Percentiles rank a stretch among this genome's conserved stretches.
These are phyloP conservation scores for Dissophora ornata DNA, from an alignment of 192 early-diverging fungal species.

Conservation along the genomic window DNA sequence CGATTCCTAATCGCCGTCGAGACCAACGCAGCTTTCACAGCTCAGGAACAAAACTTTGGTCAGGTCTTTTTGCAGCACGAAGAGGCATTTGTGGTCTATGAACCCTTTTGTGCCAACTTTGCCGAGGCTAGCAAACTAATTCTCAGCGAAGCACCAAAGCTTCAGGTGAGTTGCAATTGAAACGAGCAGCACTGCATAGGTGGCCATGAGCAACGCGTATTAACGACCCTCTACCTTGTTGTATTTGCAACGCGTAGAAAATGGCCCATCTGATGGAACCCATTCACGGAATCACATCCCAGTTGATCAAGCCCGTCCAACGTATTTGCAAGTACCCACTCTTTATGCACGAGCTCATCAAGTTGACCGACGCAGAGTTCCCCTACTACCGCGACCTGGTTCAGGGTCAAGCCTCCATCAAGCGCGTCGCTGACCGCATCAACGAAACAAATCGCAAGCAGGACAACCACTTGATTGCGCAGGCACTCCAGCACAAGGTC, in stretches of 20 bases:
- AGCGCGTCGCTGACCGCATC: conserved; percentile 86
- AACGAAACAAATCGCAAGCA: conserved; percentile 93
- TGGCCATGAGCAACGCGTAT: not conserved
- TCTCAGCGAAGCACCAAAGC: conserved; percentile 69
- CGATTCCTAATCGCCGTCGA: conserved; percentile 94
- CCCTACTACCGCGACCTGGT: conserved; percentile 71
- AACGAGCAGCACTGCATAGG: too few species aligned
- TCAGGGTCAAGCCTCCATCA: conserved; percentile 82
- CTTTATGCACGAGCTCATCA: conserved; percentile 78
- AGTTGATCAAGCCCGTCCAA: conserved; percentile 98
- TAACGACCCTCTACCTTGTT: not conserved
- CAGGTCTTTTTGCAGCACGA: conserved; percentile 81
- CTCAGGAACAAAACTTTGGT: conserved; percentile 91
- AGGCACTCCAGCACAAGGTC: conserved; percentile 84
- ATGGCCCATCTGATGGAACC: conserved; percentile 82
- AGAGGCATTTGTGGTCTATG: conserved; percentile 86
- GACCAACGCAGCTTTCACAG: conserved; percentile 72
- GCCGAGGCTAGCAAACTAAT: conserved; percentile 78
- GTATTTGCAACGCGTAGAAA: conserved; percentile 47
- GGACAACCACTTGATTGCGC: conserved; percentile 85
- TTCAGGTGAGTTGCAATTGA: conserved; percentile 60
- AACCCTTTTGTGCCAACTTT: conserved; percentile 95
- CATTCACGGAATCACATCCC: conserved; percentile 86
- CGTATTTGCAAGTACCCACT: conserved; percentile 98
- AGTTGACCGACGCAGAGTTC: conserved; percentile 64